phyloP scores from a whole-genome alignment of 2,329 filamentous ascomycete genomes.

The Beauveria varroae region DNA sequence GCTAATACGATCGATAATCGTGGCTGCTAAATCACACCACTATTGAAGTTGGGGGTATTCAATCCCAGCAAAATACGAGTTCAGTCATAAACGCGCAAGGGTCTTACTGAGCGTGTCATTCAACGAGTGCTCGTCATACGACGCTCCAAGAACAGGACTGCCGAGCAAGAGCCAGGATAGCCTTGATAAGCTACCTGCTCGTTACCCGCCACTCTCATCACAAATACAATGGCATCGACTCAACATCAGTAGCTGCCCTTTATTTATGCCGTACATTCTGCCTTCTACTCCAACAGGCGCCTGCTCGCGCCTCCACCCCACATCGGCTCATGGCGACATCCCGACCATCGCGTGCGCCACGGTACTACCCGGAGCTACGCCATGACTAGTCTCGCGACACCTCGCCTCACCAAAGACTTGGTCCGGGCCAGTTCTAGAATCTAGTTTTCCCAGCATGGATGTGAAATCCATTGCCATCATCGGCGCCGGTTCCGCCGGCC shows the following conservation, averaged over 20 bases:
- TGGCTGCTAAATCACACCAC: neutral
- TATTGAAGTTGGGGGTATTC: neutral
- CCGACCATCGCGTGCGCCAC: neutral
- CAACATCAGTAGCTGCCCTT: neutral
- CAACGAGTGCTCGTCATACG: neutral
- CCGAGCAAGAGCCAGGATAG: neutral
- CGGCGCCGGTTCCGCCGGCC: constrained; percentile 64
- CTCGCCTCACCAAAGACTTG: neutral
- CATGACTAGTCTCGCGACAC: neutral
- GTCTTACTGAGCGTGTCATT: neutral
- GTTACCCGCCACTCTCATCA: neutral
- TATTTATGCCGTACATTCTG: no score
- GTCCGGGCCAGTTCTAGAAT: neutral
- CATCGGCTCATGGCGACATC: constrained; percentile 6
- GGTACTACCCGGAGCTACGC: neutral
- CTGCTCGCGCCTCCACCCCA: neutral
- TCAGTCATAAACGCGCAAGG: neutral
- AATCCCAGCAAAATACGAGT: neutral
- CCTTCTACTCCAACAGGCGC: neutral
- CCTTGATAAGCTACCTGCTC: neutral
- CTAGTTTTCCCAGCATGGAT: constrained; percentile 11
- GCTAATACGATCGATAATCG: neutral
- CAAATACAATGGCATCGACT: no score
- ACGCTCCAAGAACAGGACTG: neutral
- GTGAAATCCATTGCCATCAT: constrained; percentile 56